These are phyloP conservation scores for Ciborinia camelliae DNA, from an alignment of 2,329 filamentous ascomycete genomes.

Conservation along the genomic window DNA sequence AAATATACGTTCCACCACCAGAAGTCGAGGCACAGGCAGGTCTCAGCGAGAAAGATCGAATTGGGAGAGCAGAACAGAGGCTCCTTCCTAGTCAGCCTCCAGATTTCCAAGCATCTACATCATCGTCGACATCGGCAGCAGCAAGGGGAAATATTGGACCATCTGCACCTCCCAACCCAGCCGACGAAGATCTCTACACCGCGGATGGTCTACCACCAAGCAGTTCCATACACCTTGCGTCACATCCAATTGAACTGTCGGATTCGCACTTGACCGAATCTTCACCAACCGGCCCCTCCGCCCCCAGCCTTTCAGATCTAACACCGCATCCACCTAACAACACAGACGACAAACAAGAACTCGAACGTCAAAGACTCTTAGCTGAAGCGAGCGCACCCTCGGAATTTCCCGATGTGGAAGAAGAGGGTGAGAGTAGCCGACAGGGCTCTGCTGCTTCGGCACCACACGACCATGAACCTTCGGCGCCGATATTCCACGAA, in stretches of 20 bases:
- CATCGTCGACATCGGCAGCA: constrained; percentile 33
- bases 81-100: constrained; percentile 79
- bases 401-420: constrained; percentile 49
- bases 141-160: constrained; percentile 39
- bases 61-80: constrained; percentile 72
- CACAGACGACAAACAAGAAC: constrained; percentile 67
- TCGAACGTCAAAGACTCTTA: constrained; percentile 55
- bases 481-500: constrained; percentile 56
- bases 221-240: constrained; percentile 19
- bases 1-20: constrained; percentile 58
- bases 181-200: constrained; percentile 50
- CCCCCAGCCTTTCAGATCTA: constrained; percentile 30
- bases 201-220: constrained; percentile 42
- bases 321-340: constrained; percentile 28
- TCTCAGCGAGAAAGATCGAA: constrained; percentile 76
- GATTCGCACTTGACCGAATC: neutral
- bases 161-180: constrained; percentile 40
- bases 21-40: constrained; percentile 56
- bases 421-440: constrained; percentile 33
- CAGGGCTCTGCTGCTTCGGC: constrained; percentile 5
- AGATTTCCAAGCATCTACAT: constrained; percentile 43
- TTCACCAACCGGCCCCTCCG: constrained; percentile 26
- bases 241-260: constrained; percentile 19
- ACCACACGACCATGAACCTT: constrained; percentile 42
- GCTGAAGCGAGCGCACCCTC: constrained; percentile 52